These are phyloP conservation scores for Asterella californica DNA, from an alignment of 225 moss, liverwort and hornwort species.

Conservation along the genomic window DNA sequence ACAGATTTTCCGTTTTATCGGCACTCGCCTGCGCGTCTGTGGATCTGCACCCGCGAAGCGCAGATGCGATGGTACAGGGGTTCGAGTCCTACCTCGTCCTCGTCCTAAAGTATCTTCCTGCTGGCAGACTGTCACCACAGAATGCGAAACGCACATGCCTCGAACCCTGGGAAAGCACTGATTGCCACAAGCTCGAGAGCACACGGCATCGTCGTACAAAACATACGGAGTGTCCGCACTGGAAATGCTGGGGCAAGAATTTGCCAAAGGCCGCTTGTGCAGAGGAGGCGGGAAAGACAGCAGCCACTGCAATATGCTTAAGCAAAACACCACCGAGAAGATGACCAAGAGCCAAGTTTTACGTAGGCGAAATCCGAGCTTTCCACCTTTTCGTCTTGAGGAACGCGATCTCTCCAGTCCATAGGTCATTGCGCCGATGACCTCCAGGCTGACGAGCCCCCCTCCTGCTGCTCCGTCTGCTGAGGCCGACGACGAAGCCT, in stretches of 20 bases:
- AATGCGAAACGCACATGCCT: constrained; percentile 40
- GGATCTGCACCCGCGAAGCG: constrained; percentile 37
- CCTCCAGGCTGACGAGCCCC: constrained; percentile 16
- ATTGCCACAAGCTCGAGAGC: constrained; percentile 37
- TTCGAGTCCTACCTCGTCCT: background rate
- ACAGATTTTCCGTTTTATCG: constrained; percentile 15
- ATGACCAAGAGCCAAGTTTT: constrained; percentile 24
- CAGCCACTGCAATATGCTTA: constrained; percentile 31
- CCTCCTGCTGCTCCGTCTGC: background rate
- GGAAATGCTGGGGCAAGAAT: constrained; percentile 13
- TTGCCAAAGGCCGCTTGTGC: background rate
- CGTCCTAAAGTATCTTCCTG: background rate
- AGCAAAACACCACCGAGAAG: constrained; percentile 16
- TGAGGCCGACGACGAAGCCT: constrained; percentile 1
- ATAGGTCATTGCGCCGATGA: constrained; percentile 27
- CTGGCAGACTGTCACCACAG: constrained; percentile 32
- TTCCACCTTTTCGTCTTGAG: constrained; percentile 18
- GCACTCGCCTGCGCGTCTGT: constrained; percentile 29
- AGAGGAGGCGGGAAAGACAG: constrained; percentile 27
- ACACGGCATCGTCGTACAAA: constrained; percentile 33
- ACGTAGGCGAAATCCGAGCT: constrained; percentile 10
- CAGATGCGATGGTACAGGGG: constrained; percentile 20
- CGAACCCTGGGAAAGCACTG: constrained; percentile 46
- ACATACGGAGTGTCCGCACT: constrained; percentile 30
- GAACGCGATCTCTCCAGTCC: constrained; percentile 28